These are phyloP conservation scores for Globisporangium canariense DNA, from an alignment of 352 stramenopile genomes.

Conservation along the genomic window DNA sequence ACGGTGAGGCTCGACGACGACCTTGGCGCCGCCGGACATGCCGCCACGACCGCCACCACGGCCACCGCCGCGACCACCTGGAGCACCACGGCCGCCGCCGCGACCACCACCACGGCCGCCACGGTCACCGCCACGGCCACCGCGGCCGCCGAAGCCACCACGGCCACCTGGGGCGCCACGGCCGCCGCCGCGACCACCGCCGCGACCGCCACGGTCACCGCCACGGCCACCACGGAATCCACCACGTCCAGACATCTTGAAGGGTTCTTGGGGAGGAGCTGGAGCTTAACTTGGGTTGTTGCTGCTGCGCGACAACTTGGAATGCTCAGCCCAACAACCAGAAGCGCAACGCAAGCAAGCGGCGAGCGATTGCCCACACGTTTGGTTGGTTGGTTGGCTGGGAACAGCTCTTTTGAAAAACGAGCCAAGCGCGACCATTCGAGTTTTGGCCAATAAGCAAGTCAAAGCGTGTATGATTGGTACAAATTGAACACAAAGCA, in stretches of 20 bases:
- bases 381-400: neutral
- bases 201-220: constrained; percentile 44
- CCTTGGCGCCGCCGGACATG: constrained; percentile 96
- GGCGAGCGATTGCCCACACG: neutral
- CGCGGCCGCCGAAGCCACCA: constrained; percentile 37
- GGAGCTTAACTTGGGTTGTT: constrained; percentile 16
- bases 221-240: constrained; percentile 38
- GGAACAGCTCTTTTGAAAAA: too few relatives aligned
- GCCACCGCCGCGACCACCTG: constrained; percentile 52
- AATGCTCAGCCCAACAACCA: neutral
- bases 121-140: constrained; percentile 36
- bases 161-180: constrained; percentile 37
- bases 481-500: too few relatives aligned
- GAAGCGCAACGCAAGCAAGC: neutral
- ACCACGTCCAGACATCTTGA: constrained; percentile 23
- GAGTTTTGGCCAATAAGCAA: too few relatives aligned
- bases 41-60: constrained; percentile 70
- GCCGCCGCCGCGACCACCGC: constrained; percentile 44
- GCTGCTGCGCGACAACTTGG: constrained; percentile 8
- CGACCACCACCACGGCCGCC: constrained; percentile 38
- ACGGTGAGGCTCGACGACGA: constrained; percentile 97
- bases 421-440: too few relatives aligned
- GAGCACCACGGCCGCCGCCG: constrained; percentile 33
- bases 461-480: too few relatives aligned
- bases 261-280: neutral